Percentiles rank a stretch among this genome's conserved stretches.
Conservation (phyloP, 2,329 filamentous ascomycete species). For the Claviceps maximensis region DNA sequence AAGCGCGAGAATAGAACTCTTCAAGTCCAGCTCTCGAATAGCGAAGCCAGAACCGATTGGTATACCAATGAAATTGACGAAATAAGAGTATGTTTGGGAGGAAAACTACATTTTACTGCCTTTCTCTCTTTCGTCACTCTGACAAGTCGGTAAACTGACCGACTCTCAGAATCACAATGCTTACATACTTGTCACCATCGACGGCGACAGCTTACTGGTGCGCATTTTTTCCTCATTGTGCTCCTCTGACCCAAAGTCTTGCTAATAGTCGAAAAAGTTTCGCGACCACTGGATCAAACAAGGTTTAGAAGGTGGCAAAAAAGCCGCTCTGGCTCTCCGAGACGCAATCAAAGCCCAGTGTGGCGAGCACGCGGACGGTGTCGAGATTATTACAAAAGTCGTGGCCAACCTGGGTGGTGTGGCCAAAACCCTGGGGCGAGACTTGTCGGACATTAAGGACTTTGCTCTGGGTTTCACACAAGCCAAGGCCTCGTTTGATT, state of each 20-base stretch:
- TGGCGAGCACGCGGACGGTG: conserved; percentile 28
- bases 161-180: conserved; percentile 35
- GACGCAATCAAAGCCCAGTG: conserved; percentile 34
- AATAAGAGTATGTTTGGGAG: conserved; percentile 28
- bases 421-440: conserved; percentile 33
- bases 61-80: conserved; percentile 26
- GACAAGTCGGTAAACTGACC: background rate
- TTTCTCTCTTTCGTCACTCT: background rate
- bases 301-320: conserved; percentile 41
- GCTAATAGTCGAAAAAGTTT: conserved; percentile 31
- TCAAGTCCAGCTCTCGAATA: conserved; percentile 31
- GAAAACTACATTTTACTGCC: no score
- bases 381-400: conserved; percentile 43
- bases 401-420: conserved; percentile 41
- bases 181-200: conserved; percentile 48
- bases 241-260: background rate
- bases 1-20: conserved; percentile 39
- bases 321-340: conserved; percentile 36
- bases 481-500: conserved; percentile 46
- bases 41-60: conserved; percentile 23
- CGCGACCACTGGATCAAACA: conserved; percentile 39
- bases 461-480: conserved; percentile 49
- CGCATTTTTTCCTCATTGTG: conserved; percentile 3
- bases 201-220: conserved; percentile 50
- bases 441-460: conserved; percentile 37